These are phyloP conservation scores for Solanum sitiens DNA, from an alignment of 257 asterid species.

Conservation along the genomic window DNA sequence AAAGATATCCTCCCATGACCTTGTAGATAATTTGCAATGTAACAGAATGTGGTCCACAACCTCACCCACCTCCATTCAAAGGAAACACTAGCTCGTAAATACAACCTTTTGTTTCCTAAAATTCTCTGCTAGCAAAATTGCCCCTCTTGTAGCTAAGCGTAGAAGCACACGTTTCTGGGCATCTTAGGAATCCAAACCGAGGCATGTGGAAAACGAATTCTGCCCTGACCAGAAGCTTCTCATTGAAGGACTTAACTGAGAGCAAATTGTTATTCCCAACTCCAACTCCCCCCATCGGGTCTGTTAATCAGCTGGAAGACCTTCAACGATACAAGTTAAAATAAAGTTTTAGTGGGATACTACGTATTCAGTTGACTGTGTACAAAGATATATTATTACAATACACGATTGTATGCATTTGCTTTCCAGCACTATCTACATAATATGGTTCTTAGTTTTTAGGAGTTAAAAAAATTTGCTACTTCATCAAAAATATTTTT, in stretches of 20 bases:
- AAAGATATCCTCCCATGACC: neutral
- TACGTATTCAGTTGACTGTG: neutral
- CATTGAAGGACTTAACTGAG: neutral
- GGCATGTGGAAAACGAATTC: neutral
- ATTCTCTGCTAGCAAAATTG: neutral
- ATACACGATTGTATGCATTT: neutral
- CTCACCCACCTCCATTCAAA: neutral
- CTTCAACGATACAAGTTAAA: neutral
- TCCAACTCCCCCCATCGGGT: neutral
- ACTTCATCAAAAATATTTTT: neutral
- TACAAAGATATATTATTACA: neutral
- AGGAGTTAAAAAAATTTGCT: neutral
- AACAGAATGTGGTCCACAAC: neutral
- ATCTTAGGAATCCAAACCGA: neutral
- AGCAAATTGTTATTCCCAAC: neutral
- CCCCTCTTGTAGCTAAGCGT: neutral
- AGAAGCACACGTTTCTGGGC: neutral
- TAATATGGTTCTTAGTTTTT: neutral
- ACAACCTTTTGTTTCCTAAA: neutral
- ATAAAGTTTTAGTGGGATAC: neutral
- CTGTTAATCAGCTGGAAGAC: neutral
- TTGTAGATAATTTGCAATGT: neutral
- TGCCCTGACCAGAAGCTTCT: neutral
- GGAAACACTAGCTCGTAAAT: neutral
- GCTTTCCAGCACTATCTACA: neutral